Evolutionary conservation across 768 basidiomycete genomes (phyloP).

Genomic region (Amanita muscaria): DNA sequence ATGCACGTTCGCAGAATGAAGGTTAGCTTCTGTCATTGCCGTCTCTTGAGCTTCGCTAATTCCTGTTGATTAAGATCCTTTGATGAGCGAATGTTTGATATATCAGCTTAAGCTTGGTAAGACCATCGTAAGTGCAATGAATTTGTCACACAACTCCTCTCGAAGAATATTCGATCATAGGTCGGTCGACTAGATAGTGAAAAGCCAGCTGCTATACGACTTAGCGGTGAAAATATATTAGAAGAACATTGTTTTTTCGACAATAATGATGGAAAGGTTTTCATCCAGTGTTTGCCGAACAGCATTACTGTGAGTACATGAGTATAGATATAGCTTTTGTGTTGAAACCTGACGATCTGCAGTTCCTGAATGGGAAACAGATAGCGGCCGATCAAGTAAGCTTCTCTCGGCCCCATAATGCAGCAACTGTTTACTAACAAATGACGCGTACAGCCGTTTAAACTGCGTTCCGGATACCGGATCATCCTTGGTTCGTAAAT

Average conservation of each 20-base stretch:
- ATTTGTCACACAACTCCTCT: conserved; percentile 6
- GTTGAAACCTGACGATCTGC: conserved; percentile 11
- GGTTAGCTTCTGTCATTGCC: conserved; percentile 31
- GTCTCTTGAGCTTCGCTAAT: conserved; percentile 9
- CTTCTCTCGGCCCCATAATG: conserved; percentile 2
- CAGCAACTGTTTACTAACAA: background rate
- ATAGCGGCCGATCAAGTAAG: conserved; percentile 67
- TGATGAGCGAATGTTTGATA: conserved; percentile 93
- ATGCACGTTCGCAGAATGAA: conserved; percentile 49
- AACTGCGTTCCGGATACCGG: conserved; percentile 89
- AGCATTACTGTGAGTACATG: conserved; percentile 65
- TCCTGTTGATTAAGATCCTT: conserved; percentile 63
- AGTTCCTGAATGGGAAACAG: conserved; percentile 95
- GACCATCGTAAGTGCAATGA: conserved; percentile 50
- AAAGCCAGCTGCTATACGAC: conserved; percentile 76
- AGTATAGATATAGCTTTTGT: conserved; percentile 3
- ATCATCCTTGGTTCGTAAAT: conserved; percentile 78
- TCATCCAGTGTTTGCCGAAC: conserved; percentile 67
- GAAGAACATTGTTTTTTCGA: conserved; percentile 92
- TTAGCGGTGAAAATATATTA: conserved; percentile 87
- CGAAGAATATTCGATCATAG: conserved; percentile 25
- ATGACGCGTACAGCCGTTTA: conserved; percentile 45
- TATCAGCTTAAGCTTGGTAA: conserved; percentile 86
- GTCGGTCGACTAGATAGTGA: conserved; percentile 84
- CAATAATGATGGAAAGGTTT: conserved; percentile 77